These are phyloP conservation scores for Kernera saxatilis DNA, from an alignment of 345 rosid species.

Conservation along the genomic window DNA sequence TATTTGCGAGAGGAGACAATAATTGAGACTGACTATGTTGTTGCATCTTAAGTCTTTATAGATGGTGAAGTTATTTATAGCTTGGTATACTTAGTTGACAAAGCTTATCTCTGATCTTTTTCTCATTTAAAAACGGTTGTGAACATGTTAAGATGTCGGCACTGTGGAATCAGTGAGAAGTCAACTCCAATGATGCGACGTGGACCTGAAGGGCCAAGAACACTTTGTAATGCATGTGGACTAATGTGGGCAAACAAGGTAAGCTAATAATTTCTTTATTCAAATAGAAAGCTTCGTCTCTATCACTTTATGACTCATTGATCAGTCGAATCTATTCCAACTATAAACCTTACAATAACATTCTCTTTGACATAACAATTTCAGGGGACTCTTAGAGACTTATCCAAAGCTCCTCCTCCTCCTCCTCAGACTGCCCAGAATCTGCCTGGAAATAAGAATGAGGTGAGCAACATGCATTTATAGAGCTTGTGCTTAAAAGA, in stretches of 20 bases:
- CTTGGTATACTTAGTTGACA: neutral
- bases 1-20: neutral
- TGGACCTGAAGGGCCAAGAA: constrained; percentile 73
- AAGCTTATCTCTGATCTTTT: constrained; percentile 1
- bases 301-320: neutral
- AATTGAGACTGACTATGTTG: neutral
- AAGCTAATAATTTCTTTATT: neutral
- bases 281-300: neutral
- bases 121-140: constrained; percentile 6
- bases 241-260: constrained; percentile 78
- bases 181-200: constrained; percentile 70
- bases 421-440: constrained; percentile 28
- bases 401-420: constrained; percentile 43
- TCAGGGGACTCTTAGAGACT: constrained; percentile 58
- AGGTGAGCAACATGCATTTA: constrained; percentile 38
- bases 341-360: neutral
- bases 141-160: constrained; percentile 44
- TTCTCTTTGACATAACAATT: constrained; percentile 8
- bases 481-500: too few relatives aligned
- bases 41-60: constrained; percentile 10
- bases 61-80: neutral
- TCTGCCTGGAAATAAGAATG: constrained; percentile 31
- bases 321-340: neutral
- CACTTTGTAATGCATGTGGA: constrained; percentile 72
- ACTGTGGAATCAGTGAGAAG: constrained; percentile 58